Evolutionary conservation across 2,329 filamentous ascomycete genomes (phyloP).

Genomic region (Bipolaris bicolor): DNA sequence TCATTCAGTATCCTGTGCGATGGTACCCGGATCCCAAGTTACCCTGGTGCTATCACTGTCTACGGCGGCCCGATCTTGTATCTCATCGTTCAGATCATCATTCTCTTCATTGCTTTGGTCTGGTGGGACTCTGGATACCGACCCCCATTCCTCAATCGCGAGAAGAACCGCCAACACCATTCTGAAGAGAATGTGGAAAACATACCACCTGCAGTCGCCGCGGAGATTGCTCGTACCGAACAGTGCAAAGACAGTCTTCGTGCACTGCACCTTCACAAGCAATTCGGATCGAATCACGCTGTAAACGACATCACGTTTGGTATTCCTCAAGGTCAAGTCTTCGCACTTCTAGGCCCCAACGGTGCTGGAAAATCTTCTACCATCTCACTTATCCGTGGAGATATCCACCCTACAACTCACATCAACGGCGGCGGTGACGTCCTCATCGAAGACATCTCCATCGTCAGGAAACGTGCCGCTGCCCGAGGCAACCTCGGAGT

Average conservation of each 20-base stretch:
- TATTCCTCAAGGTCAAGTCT: constrained; percentile 79
- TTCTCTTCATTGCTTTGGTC: constrained; percentile 74
- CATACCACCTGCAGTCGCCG: constrained; percentile 63
- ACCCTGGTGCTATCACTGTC: constrained; percentile 72
- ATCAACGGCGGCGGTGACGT: constrained; percentile 72
- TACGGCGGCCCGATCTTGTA: constrained; percentile 89
- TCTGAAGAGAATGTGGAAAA: constrained; percentile 52
- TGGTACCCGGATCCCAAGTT: constrained; percentile 65
- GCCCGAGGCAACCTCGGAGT: constrained; percentile 85
- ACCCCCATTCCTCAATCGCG: constrained; percentile 59
- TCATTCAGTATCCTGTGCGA: constrained; percentile 80
- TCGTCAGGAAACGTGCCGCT: constrained; percentile 71
- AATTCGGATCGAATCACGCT: constrained; percentile 72
- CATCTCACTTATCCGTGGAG: constrained; percentile 88
- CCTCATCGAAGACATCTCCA: constrained; percentile 77
- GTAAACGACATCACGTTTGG: constrained; percentile 90
- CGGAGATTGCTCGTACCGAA: constrained; percentile 69
- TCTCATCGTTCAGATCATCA: constrained; percentile 72
- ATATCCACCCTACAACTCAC: constrained; percentile 71
- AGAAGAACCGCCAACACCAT: constrained; percentile 47
- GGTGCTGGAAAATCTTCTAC: constrained; percentile 91
- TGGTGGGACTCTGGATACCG: constrained; percentile 77
- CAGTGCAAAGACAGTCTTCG: constrained; percentile 71
- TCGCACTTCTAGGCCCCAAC: constrained; percentile 87
- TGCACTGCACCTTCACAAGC: constrained; percentile 81